These are phyloP conservation scores for Fusarium tanahbumbuense DNA, from an alignment of 2,329 filamentous ascomycete genomes.

Conservation along the genomic window DNA sequence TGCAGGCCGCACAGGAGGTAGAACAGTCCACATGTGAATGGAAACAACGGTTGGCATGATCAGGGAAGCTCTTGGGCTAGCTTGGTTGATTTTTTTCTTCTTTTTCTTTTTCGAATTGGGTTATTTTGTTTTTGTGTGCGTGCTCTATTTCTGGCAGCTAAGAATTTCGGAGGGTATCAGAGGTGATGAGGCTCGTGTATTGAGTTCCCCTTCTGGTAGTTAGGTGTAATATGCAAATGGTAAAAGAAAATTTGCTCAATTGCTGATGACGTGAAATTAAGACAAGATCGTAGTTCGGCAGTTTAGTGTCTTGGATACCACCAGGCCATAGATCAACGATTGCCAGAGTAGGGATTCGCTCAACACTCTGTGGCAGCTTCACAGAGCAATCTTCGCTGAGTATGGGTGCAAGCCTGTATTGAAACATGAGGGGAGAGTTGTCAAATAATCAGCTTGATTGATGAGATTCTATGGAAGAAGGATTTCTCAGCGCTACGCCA, in stretches of 20 bases:
- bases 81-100: slow-evolving; percentile 6
- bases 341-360: slow-evolving; percentile 12
- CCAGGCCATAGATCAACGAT: slow-evolving; percentile 14
- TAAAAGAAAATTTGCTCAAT: background rate
- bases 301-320: slow-evolving; percentile 12
- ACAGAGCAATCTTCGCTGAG: background rate
- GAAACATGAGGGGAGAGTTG: background rate
- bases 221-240: slow-evolving; percentile 9
- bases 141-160: background rate
- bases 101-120: slow-evolving; percentile 6
- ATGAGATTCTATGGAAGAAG: background rate
- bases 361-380: slow-evolving; percentile 1
- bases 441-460: background rate
- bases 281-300: slow-evolving; percentile 22
- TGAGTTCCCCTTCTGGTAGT: background rate
- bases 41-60: background rate
- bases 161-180: background rate
- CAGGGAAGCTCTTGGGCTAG: slow-evolving; percentile 13
- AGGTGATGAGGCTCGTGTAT: background rate
- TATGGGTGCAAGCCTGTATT: background rate
- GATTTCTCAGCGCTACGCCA: background rate
- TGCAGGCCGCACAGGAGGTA: background rate
- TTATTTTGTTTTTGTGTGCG: slow-evolving; percentile 6
- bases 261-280: slow-evolving; percentile 22
- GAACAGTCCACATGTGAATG: background rate